phyloP scores from a whole-genome alignment of 345 rosid genomes.

The Carallia pectinifolia region DNA sequence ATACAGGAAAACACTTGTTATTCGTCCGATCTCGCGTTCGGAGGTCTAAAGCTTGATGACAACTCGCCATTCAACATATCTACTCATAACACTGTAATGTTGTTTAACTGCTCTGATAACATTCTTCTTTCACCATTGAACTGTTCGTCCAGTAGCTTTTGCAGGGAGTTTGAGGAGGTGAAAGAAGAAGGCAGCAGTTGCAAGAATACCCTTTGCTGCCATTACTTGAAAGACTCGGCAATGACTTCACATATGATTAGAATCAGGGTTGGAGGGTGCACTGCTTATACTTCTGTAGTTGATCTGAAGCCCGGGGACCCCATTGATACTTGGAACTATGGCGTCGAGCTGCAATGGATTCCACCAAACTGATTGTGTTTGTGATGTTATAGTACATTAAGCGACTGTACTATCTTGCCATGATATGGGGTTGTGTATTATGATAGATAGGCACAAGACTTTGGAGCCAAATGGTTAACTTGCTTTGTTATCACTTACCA shows the following conservation, averaged over 20 bases:
- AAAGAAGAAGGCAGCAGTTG: slow-evolving; percentile 36
- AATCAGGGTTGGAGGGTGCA: slow-evolving; percentile 53
- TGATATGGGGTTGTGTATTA: too few relatives aligned
- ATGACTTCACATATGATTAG: slow-evolving; percentile 52
- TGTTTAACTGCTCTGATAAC: slow-evolving; percentile 48
- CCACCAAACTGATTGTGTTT: slow-evolving; percentile 32
- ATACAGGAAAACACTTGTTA: slow-evolving; percentile 35
- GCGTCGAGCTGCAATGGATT: slow-evolving; percentile 60
- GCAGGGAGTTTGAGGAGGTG: slow-evolving; percentile 44
- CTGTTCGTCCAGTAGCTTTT: slow-evolving; percentile 46
- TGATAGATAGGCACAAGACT: too few relatives aligned
- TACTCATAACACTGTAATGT: slow-evolving; percentile 49
- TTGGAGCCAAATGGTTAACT: too few relatives aligned
- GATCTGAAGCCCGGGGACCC: slow-evolving; percentile 31
- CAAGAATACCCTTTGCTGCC: slow-evolving; percentile 54
- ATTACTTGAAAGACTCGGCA: slow-evolving; percentile 55
- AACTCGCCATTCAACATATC: slow-evolving; percentile 60
- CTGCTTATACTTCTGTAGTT: slow-evolving; percentile 51
- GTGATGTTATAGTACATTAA: too few relatives aligned
- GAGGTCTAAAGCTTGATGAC: slow-evolving; percentile 49
- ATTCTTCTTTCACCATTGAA: slow-evolving; percentile 50
- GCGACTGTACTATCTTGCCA: too few relatives aligned
- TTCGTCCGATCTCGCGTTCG: slow-evolving; percentile 44
- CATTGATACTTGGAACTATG: slow-evolving; percentile 41
- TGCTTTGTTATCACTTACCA: too few relatives aligned